Evolutionary conservation across 208 protist genomes (phyloP).

Genomic region (Porcisia deanei): DNA sequence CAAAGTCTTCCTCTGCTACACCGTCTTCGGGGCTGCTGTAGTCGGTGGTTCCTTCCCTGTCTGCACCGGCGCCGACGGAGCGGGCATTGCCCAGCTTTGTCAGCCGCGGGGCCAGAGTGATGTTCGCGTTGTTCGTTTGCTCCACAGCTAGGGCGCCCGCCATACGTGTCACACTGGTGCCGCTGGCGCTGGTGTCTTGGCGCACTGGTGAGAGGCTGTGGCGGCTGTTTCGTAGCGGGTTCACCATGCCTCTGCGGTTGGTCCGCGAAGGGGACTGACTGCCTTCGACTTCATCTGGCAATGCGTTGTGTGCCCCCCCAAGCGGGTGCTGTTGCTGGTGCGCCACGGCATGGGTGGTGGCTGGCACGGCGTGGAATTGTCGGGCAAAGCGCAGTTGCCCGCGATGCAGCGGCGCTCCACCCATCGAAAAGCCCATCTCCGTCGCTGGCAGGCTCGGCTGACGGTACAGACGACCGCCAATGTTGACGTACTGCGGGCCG

Average conservation of each 20-base stretch:
- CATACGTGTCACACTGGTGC: conserved; percentile 12
- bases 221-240: conserved; percentile 36
- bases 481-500: conserved; percentile 75
- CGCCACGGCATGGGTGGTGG: conserved; percentile 32
- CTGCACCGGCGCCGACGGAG: conserved; percentile 7
- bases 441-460: conserved; percentile 41
- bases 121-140: conserved; percentile 33
- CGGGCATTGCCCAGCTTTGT: conserved; percentile 30
- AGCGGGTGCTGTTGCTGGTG: conserved; percentile 9
- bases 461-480: conserved; percentile 76
- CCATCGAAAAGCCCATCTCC: conserved; percentile 23
- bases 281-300: conserved; percentile 8
- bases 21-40: conserved; percentile 9
- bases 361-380: conserved; percentile 60
- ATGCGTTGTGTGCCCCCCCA: not conserved
- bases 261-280: conserved; percentile 7
- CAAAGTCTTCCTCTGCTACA: conserved; percentile 36
- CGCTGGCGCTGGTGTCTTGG: conserved; percentile 12
- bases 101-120: conserved; percentile 29
- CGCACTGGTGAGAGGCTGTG: conserved; percentile 36
- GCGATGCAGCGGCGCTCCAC: conserved; percentile 30
- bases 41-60: conserved; percentile 4
- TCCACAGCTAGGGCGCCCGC: conserved; percentile 35
- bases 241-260: conserved; percentile 31
- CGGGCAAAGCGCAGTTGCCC: conserved; percentile 74